phyloP scores from a whole-genome alignment of 1,139 yeast genomes.

The Geotrichum siamense region DNA sequence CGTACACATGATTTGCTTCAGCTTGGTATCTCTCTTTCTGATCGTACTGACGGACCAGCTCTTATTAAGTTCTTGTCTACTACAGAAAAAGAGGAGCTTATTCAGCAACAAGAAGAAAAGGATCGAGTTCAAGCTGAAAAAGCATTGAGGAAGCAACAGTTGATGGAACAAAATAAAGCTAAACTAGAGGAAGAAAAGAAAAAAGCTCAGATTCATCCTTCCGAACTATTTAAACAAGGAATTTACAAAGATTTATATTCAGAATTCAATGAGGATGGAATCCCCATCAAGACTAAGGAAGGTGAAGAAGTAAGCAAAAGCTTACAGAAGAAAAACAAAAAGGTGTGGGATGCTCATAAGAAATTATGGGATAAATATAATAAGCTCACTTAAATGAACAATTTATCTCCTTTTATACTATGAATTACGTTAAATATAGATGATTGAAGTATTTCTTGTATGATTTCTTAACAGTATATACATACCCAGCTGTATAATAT shows the following conservation, averaged over 20 bases:
- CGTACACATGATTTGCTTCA: slow-evolving; percentile 60
- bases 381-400: no score
- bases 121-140: slow-evolving; percentile 48
- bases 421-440: no score
- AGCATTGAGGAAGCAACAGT: slow-evolving; percentile 35
- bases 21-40: slow-evolving; percentile 81
- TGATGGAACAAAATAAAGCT: slow-evolving; percentile 23
- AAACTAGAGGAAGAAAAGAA: slow-evolving; percentile 61
- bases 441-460: no score
- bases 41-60: slow-evolving; percentile 73
- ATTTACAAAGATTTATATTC: slow-evolving; percentile 41
- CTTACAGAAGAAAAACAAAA: slow-evolving; percentile 69
- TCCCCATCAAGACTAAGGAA: slow-evolving; percentile 67
- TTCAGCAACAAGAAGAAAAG: slow-evolving; percentile 52
- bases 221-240: slow-evolving; percentile 57
- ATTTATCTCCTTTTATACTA: no score
- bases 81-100: slow-evolving; percentile 59
- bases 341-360: slow-evolving; percentile 72
- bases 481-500: no score
- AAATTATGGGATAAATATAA: slow-evolving; percentile 64
- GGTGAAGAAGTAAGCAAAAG: slow-evolving; percentile 91
- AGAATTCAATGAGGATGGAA: slow-evolving; percentile 79
- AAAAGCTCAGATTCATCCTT: slow-evolving; percentile 64
- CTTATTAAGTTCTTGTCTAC: slow-evolving; percentile 70
- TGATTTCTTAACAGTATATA: no score